Base-by-base conservation (phyloP, 2,329 filamentous ascomycete species). In the Conoideocrella luteorostrata region DNA sequence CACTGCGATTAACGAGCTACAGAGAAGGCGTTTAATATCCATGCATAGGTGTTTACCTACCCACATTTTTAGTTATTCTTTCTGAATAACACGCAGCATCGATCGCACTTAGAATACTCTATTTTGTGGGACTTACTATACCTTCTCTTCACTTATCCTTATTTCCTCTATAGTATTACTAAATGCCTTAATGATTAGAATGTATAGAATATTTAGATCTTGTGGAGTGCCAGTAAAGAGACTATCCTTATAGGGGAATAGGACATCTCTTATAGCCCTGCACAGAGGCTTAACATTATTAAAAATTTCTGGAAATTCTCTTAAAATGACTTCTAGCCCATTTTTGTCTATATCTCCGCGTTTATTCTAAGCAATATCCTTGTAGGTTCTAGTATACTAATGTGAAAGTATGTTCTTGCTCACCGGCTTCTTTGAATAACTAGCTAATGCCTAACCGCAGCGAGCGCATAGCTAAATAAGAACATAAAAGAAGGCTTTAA, bases 221-320 rank as follows among this genome's bases (percentile, higher is more conserved):
- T 41, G 29, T 21, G 38, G 38, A 30, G 43, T 45, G 21, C 39
- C 39, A 7, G 32, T 33, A 21, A 45, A 45, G 13, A 45, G 43
- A 13, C 23, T n/a, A 35, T 26, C 7, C 7, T 40, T 28, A 20
- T 35, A n/a, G 7, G 42, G 36, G 35, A 44, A 39, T 15, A 40
- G 22, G 13, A 40, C 32, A 12, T 29, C 20, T 5, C 43, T 18
- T 39, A 39, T 18, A 10, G 22, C 18, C 24, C 37, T 39, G n/a
- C 23, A 39, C 5, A 39, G 23, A 20, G 32, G 18, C 26, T 39
- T 44, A 23, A 32, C 35, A 20, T 23, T n/a, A 24, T 39, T 18
- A 26, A 32, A 39, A 17, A n/a, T 13, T 18, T 20, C 15, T 15
- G 35, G 34, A 23, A 33, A 39, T 17, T 44, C 42, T 33, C 22